A percentile compares a stretch with the other conserved stretches of the same genome.
Conservation (phyloP, 345 rosid species). For the Populus deltoides region DNA sequence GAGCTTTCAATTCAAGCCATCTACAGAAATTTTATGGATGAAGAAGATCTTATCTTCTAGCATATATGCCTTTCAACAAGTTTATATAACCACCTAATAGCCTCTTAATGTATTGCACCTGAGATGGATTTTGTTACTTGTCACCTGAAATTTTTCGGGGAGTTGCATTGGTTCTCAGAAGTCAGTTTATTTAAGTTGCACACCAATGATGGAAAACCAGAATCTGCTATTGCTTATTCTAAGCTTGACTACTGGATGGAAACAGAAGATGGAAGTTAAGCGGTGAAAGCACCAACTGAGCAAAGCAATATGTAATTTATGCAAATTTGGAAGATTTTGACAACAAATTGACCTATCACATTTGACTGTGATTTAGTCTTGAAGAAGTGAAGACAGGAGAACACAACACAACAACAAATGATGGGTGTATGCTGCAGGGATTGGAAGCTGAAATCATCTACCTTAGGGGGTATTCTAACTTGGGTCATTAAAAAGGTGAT, state of each 20-base stretch:
- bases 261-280: neutral
- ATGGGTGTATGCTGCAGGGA: neutral
- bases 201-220: neutral
- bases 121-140: neutral
- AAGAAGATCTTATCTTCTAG: neutral
- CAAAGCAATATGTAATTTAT: neutral
- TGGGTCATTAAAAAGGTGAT: neutral
- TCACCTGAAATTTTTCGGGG: neutral
- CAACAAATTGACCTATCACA: neutral
- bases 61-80: neutral
- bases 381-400: neutral
- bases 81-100: neutral
- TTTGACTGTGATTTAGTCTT: neutral
- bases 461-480: neutral
- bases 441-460: neutral
- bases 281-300: neutral
- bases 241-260: constrained; percentile 5
- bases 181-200: neutral
- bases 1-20: neutral
- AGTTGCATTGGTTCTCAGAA: neutral
- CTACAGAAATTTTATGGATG: neutral
- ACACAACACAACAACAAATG: neutral
- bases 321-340: constrained; percentile 3
- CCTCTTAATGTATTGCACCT: neutral
- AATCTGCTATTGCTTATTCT: neutral